These are phyloP conservation scores for Boletellus emodensis DNA, from an alignment of 768 basidiomycete species.

Conservation along the genomic window DNA sequence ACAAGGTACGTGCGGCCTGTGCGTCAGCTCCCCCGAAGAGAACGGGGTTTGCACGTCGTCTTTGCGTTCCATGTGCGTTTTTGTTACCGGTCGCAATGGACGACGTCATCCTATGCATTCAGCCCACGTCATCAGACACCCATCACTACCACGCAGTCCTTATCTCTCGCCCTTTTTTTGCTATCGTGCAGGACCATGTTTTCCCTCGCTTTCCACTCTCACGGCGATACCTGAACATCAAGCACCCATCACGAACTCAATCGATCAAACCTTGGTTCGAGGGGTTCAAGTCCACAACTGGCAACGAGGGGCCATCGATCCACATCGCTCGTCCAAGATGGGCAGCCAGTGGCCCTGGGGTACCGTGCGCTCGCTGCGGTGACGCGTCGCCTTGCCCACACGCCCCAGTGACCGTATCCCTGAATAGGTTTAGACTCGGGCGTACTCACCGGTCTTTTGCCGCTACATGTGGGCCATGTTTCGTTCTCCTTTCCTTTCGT, in stretches of 20 bases:
- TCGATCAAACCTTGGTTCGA: slow-evolving; percentile 18
- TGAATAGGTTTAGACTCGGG: too few relatives aligned
- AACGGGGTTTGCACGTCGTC: too few relatives aligned
- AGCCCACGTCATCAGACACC: background rate
- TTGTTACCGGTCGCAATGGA: background rate
- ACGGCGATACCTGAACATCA: slow-evolving; percentile 3
- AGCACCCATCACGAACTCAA: slow-evolving; percentile 8
- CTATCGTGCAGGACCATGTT: slow-evolving; percentile 5
- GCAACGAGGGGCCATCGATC: slow-evolving; percentile 9
- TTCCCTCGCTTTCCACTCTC: slow-evolving; percentile 6
- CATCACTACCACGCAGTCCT: background rate
- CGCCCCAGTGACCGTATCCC: too few relatives aligned
- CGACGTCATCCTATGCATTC: background rate
- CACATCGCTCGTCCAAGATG: background rate
- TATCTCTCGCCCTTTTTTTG: slow-evolving; percentile 16
- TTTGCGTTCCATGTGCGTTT: too few relatives aligned
- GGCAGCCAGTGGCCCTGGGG: background rate
- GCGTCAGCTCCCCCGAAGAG: too few relatives aligned
- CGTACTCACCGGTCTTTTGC: too few relatives aligned
- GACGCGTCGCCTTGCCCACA: too few relatives aligned
- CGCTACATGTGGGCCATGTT: too few relatives aligned
- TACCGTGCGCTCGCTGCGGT: background rate
- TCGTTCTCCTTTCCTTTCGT: too few relatives aligned
- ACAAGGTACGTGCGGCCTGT: too few relatives aligned
- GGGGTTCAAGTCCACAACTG: slow-evolving; percentile 5